Conservation (phyloP, 2,329 filamentous ascomycete genomes). For the Cytospora chrysosperma region DNA sequence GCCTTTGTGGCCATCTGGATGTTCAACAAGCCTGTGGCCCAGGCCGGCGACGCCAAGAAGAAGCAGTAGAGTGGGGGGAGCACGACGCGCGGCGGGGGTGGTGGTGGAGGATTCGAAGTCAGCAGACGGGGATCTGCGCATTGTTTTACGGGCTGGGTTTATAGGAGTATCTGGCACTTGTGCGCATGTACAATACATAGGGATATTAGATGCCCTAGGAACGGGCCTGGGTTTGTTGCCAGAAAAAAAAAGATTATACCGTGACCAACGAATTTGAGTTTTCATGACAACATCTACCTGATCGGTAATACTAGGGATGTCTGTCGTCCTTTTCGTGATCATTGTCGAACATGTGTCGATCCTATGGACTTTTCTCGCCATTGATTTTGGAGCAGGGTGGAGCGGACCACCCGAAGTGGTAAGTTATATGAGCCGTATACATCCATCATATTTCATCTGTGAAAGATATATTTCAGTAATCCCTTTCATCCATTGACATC, state of each 20-base stretch:
- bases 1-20: slow-evolving; percentile 87
- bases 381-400: too few relatives aligned
- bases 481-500: too few relatives aligned
- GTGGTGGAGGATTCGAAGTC: too few relatives aligned
- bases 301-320: too few relatives aligned
- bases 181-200: slow-evolving; percentile 21
- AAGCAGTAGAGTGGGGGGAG: slow-evolving; percentile 38
- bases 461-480: too few relatives aligned
- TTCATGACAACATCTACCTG: slow-evolving; percentile 2
- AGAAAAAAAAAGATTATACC: slow-evolving; percentile 17
- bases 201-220: slow-evolving; percentile 6
- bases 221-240: slow-evolving; percentile 11
- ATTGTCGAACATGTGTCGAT: too few relatives aligned
- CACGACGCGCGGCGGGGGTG: too few relatives aligned
- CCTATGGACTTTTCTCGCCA: neutral
- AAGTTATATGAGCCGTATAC: too few relatives aligned
- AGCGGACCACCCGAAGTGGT: too few relatives aligned
- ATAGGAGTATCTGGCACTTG: slow-evolving; percentile 11
- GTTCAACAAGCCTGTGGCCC: slow-evolving; percentile 56
- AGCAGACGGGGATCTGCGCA: neutral
- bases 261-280: slow-evolving; percentile 18
- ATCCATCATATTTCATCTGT: too few relatives aligned
- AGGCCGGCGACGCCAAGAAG: slow-evolving; percentile 43
- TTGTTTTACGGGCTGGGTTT: slow-evolving; percentile 10
- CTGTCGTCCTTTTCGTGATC: neutral